Base-by-base conservation (phyloP, 768 basidiomycete species). In the Leccinum variicolor region DNA sequence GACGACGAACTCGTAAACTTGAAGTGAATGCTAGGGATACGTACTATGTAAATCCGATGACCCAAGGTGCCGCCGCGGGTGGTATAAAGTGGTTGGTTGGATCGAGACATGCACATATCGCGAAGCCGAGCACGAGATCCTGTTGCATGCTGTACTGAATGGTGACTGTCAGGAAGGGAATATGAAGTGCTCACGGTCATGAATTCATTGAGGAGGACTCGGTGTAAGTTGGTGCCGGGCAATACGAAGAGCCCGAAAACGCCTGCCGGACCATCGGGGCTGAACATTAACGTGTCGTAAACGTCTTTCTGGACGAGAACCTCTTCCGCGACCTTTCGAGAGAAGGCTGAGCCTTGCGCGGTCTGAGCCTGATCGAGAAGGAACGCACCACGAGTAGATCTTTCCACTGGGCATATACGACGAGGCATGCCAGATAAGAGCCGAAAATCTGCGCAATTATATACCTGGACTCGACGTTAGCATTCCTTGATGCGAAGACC, bases 381-480 rank as follows among this genome's bases (percentile, higher is more conserved):
- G 71, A 81, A 60, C 70, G 43, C 59, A 82, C 81, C 50, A 69
- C 62, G 36, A 90, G 75, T 50, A 78, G 55, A 47, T 79, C 73
- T 59, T 80, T 80, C 75, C 85, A 90, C 62, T 89, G 84, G 6
- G 76, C 75, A 65, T 89, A 89, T 51, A 85, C 67, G 48, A 84
- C 57, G 39, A 86, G 71, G 55, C 80, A 82, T 0, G 84, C 88
- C 59, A 89, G 68, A 61, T 84, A 87, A 13, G 79, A 83, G 5
- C 87, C 89, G 4, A 87, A 60, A 59, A 87, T 77, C 65, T 91
- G 89, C 0, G 85, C 81, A 13, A 80, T 43, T 57, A 89, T 85
- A 64, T 87, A 89, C 70, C 86, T 87, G 23, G 10, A n/a, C 33
- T 50, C 10, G 15, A 31, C 19, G 34, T 73, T 61, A 45, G 65